Conservation (phyloP, 2,329 filamentous ascomycete species). For the Chrysoporthe deuterocubensis region DNA sequence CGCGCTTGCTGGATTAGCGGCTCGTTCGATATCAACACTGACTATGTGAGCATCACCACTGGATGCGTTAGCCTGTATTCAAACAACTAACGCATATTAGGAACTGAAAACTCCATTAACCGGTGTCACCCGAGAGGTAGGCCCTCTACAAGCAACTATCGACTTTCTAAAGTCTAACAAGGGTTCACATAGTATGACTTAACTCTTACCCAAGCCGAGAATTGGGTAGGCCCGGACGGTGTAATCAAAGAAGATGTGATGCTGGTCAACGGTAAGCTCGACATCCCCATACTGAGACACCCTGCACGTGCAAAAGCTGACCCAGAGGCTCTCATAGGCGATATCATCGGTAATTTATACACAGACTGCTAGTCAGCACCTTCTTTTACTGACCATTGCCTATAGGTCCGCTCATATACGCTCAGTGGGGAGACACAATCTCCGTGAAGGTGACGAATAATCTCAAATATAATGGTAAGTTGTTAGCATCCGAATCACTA, state of each 20-base stretch:
- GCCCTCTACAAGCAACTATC: not conserved
- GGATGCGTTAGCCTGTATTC: not conserved
- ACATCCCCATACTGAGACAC: constrained; percentile 8
- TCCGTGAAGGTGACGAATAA: constrained; percentile 69
- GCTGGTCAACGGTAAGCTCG: constrained; percentile 50
- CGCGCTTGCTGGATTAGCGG: constrained; percentile 36
- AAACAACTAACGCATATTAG: not conserved
- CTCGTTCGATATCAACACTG: constrained; percentile 37
- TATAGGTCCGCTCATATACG: constrained; percentile 56
- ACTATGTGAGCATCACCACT: constrained; percentile 29
- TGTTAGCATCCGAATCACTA: not conserved
- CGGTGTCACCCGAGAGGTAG: constrained; percentile 31
- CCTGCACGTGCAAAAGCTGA: constrained; percentile 22
- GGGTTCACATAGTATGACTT: constrained; percentile 33
- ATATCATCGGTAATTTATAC: constrained; percentile 19
- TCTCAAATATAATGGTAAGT: constrained; percentile 50
- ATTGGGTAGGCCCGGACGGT: constrained; percentile 37
- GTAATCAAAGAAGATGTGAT: constrained; percentile 42
- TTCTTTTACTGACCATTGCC: constrained; percentile 1
- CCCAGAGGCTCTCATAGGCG: constrained; percentile 3
- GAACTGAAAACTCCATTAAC: constrained; percentile 34
- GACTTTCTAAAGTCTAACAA: not conserved
- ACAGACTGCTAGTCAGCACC: not conserved
- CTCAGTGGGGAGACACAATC: constrained; percentile 55
- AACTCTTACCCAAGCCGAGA: constrained; percentile 35